Conservation (phyloP, 352 stramenopile genomes). For the Phytophthora nicotianae region DNA sequence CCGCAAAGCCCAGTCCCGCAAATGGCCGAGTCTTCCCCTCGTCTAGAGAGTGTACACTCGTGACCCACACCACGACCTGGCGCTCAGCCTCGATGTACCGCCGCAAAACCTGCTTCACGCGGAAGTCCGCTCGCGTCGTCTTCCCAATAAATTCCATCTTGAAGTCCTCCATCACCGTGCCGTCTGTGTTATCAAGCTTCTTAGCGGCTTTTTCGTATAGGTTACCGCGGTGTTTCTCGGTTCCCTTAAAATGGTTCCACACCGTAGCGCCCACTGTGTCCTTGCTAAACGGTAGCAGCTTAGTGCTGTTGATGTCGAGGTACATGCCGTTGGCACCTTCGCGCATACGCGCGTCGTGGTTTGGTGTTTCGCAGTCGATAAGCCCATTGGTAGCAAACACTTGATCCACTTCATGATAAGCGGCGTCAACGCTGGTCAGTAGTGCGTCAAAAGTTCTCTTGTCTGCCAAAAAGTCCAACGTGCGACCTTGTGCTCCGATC, state of each 20-base stretch:
- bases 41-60: slow-evolving; percentile 28
- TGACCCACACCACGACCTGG: slow-evolving; percentile 28
- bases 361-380: slow-evolving; percentile 10
- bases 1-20: slow-evolving; percentile 28
- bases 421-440: slow-evolving; percentile 27
- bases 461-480: slow-evolving; percentile 19
- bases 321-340: slow-evolving; percentile 32
- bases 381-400: slow-evolving; percentile 42
- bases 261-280: slow-evolving; percentile 17
- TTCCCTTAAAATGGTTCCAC: slow-evolving; percentile 35
- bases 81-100: slow-evolving; percentile 19
- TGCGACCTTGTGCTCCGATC: slow-evolving; percentile 16
- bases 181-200: slow-evolving; percentile 25
- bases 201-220: slow-evolving; percentile 28
- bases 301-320: slow-evolving; percentile 39
- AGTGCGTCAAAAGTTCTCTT: slow-evolving; percentile 37
- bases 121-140: slow-evolving; percentile 48
- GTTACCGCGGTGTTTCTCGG: slow-evolving; percentile 25
- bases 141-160: slow-evolving; percentile 53
- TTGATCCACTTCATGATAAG: slow-evolving; percentile 33
- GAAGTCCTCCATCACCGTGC: slow-evolving; percentile 61
- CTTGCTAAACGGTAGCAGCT: slow-evolving; percentile 38
- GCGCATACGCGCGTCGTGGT: slow-evolving; percentile 23
- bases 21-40: slow-evolving; percentile 24
- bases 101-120: slow-evolving; percentile 55